Evolutionary conservation across 2,329 filamentous ascomycete species (phyloP).

Genomic region (Calonectria pauciramosa): DNA sequence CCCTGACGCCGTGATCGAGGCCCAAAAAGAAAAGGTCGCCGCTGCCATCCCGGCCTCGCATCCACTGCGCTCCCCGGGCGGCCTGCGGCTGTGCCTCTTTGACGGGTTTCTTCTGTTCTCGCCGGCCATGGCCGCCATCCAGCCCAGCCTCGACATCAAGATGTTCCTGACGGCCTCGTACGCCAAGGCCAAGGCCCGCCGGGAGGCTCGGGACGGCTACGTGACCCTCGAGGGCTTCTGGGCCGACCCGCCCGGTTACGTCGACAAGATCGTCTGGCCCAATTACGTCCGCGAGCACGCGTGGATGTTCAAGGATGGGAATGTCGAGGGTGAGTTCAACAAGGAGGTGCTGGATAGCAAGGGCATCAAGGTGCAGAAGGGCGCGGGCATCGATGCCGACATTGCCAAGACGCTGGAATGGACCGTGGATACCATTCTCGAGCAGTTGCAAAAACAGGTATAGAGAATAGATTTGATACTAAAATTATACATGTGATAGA

Average conservation of each 20-base stretch:
- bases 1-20: slow-evolving; percentile 59
- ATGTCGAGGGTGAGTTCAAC: slow-evolving; percentile 73
- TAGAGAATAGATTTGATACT: slow-evolving; percentile 15
- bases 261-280: slow-evolving; percentile 95
- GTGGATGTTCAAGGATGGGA: slow-evolving; percentile 80
- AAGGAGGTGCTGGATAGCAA: slow-evolving; percentile 58
- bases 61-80: slow-evolving; percentile 46
- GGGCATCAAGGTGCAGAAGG: slow-evolving; percentile 64
- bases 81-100: slow-evolving; percentile 75
- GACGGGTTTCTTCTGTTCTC: slow-evolving; percentile 92
- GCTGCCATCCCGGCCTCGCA: slow-evolving; percentile 61
- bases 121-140: slow-evolving; percentile 65
- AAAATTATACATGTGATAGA: background rate
- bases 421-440: slow-evolving; percentile 75
- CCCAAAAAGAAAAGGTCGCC: slow-evolving; percentile 62
- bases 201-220: slow-evolving; percentile 80
- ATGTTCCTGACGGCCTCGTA: slow-evolving; percentile 83
- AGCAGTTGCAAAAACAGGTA: slow-evolving; percentile 53
- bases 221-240: slow-evolving; percentile 92
- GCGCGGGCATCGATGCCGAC: slow-evolving; percentile 62
- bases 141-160: slow-evolving; percentile 77
- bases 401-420: slow-evolving; percentile 76
- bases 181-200: slow-evolving; percentile 71
- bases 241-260: slow-evolving; percentile 93
- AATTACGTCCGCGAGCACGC: slow-evolving; percentile 87